Conservation (phyloP, 352 stramenopile genomes). For the Phytopythium chamaehyphon region DNA sequence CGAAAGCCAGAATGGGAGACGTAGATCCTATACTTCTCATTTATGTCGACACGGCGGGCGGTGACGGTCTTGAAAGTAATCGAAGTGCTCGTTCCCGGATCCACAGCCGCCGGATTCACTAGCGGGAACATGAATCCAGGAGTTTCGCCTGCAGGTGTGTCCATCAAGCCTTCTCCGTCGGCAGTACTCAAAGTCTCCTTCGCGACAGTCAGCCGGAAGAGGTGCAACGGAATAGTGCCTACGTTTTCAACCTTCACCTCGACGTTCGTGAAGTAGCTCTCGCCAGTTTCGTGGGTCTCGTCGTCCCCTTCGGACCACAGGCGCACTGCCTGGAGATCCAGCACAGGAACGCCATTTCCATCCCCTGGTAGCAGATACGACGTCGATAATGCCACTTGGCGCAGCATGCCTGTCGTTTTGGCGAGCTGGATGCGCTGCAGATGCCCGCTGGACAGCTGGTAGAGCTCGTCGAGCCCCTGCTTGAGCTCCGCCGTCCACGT, state of each 20-base stretch:
- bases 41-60: constrained; percentile 12
- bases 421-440: constrained; percentile 18
- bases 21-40: constrained; percentile 42
- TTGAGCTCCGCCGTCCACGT: constrained; percentile 23
- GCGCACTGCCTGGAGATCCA: constrained; percentile 27
- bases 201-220: constrained; percentile 32
- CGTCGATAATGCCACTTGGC: constrained; percentile 22
- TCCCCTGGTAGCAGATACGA: constrained; percentile 29
- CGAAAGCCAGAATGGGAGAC: constrained; percentile 60
- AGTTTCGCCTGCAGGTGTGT: neutral
- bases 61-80: constrained; percentile 33
- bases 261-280: constrained; percentile 26
- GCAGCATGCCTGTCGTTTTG: constrained; percentile 24
- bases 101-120: constrained; percentile 23
- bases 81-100: constrained; percentile 15
- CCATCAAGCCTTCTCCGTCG: constrained; percentile 6
- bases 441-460: constrained; percentile 13
- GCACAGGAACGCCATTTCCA: constrained; percentile 36
- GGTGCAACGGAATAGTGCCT: constrained; percentile 42
- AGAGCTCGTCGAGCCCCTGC: constrained; percentile 21
- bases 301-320: constrained; percentile 29
- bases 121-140: constrained; percentile 24
- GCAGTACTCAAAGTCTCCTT: neutral
- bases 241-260: constrained; percentile 34
- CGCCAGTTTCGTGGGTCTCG: neutral